phyloP scores from a whole-genome alignment of 805 yeast species.

The Nematodospora valgi region DNA sequence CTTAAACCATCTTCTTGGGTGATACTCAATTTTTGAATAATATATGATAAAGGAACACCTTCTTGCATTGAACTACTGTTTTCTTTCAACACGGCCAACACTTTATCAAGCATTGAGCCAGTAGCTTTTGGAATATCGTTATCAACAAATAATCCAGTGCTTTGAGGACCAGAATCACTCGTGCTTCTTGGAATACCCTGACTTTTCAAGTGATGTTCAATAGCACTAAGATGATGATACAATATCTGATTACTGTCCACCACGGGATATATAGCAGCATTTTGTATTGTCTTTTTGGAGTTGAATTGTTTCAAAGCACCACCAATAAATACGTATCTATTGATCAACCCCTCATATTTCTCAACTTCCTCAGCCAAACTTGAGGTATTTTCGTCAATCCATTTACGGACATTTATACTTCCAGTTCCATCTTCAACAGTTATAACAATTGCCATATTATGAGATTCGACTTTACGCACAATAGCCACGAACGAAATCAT shows the following conservation, averaged over 20 bases:
- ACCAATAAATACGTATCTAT: constrained; percentile 58
- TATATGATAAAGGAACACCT: constrained; percentile 68
- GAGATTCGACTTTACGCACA: constrained; percentile 59
- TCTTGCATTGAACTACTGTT: constrained; percentile 60
- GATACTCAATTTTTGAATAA: constrained; percentile 54
- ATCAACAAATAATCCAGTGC: constrained; percentile 28
- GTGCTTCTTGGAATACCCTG: constrained; percentile 41
- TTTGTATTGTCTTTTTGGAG: constrained; percentile 61
- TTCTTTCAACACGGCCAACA: constrained; percentile 47
- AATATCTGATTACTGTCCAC: constrained; percentile 65
- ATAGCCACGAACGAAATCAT: constrained; percentile 67
- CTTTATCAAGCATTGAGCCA: constrained; percentile 36
- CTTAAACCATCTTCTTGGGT: constrained; percentile 46
- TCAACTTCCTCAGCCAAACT: constrained; percentile 28
- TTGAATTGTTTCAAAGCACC: constrained; percentile 52
- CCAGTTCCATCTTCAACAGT: constrained; percentile 80
- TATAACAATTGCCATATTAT: constrained; percentile 51
- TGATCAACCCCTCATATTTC: constrained; percentile 37
- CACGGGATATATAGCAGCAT: constrained; percentile 55
- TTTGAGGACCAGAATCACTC: constrained; percentile 12
- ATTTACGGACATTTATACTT: constrained; percentile 57
- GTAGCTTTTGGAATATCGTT: constrained; percentile 18
- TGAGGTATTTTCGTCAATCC: constrained; percentile 43
- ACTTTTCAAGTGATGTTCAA: constrained; percentile 52
- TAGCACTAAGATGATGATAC: constrained; percentile 65